These are phyloP conservation scores for Ettlia oleoabundans DNA, from an alignment of 139 green algal species.

Conservation along the genomic window DNA sequence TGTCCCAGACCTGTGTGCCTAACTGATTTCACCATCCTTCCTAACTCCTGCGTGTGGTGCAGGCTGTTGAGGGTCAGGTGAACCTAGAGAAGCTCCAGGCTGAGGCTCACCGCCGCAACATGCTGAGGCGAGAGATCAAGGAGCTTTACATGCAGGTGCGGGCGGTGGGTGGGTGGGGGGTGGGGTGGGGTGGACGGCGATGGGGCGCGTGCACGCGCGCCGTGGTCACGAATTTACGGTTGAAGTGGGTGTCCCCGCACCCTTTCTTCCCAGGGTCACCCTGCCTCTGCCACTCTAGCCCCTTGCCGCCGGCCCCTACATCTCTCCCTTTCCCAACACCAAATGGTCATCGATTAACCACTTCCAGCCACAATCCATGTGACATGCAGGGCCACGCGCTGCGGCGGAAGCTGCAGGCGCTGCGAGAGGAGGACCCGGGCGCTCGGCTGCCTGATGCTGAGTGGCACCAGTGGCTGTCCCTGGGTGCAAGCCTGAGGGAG, in stretches of 20 bases:
- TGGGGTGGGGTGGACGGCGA: too few species aligned
- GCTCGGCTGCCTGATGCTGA: conserved; percentile 18
- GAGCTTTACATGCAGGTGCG: conserved; percentile 33
- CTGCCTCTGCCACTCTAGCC: too few species aligned
- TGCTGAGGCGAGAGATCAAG: conserved; percentile 35
- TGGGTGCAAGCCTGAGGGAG: conserved; percentile 31
- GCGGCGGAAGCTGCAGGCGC: conserved; percentile 12
- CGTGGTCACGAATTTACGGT: too few species aligned
- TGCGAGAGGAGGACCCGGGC: conserved; percentile 1
- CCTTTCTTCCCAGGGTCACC: too few species aligned
- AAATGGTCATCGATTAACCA: too few species aligned
- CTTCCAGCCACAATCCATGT: background rate
- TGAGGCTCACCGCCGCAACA: conserved; percentile 39
- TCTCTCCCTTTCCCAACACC: background rate
- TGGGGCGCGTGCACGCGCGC: too few species aligned
- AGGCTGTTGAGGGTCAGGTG: conserved; percentile 55
- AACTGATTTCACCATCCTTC: background rate
- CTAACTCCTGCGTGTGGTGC: background rate
- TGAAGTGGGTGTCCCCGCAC: too few species aligned
- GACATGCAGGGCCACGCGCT: background rate
- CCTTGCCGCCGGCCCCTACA: background rate
- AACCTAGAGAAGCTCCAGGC: conserved; percentile 50
- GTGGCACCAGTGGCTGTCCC: conserved; percentile 28
- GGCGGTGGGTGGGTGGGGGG: background rate
- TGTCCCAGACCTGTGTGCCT: background rate